Conservation (phyloP, 805 yeast species). For the Candida cerambycidarum region DNA sequence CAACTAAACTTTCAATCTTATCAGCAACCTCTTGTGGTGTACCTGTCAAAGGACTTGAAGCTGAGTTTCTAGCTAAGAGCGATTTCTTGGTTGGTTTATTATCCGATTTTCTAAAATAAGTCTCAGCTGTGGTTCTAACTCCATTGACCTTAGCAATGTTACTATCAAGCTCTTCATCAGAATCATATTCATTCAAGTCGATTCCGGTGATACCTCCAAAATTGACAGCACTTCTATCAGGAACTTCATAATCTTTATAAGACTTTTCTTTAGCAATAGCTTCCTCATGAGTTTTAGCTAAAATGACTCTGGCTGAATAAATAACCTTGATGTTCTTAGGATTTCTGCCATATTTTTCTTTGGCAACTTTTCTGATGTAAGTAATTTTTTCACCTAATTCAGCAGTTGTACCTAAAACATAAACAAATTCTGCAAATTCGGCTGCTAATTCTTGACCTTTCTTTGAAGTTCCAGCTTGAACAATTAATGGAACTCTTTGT, state of each 20-base stretch:
- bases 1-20: constrained; percentile 38
- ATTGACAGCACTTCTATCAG: constrained; percentile 41
- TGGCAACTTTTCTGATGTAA: constrained; percentile 32
- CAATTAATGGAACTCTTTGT: constrained; percentile 43
- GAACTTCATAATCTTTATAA: constrained; percentile 32
- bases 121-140: constrained; percentile 28
- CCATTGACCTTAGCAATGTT: constrained; percentile 32
- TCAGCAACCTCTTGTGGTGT: constrained; percentile 39
- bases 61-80: constrained; percentile 18
- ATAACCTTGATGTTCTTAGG: constrained; percentile 37
- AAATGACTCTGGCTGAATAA: constrained; percentile 33
- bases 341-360: constrained; percentile 31
- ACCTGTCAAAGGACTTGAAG: constrained; percentile 36
- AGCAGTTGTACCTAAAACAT: constrained; percentile 33
- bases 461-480: constrained; percentile 48
- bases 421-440: constrained; percentile 43
- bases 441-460: constrained; percentile 44
- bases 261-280: constrained; percentile 39
- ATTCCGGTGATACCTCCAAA: constrained; percentile 44
- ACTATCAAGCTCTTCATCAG: constrained; percentile 27
- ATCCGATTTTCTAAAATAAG: constrained; percentile 23
- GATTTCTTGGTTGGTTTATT: constrained; percentile 26
- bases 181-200: constrained; percentile 33
- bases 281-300: constrained; percentile 44
- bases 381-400: constrained; percentile 27